Percentiles rank a stretch among this genome's conserved stretches.
Evolutionary conservation across 352 stramenopile genomes (phyloP).

Genomic region (Sclerospora graminicola): DNA sequence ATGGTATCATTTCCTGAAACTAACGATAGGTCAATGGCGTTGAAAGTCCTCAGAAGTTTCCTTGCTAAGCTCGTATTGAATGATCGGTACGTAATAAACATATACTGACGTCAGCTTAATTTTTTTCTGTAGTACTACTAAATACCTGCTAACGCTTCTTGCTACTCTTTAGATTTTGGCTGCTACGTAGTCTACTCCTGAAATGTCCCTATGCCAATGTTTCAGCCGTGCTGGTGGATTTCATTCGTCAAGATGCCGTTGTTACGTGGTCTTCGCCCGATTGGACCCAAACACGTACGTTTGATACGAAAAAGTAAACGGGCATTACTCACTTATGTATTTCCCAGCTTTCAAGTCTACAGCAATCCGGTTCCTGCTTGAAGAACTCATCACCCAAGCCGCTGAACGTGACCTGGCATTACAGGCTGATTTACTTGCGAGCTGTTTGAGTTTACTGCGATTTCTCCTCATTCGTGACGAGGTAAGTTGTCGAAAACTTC

Average conservation of each 20-base stretch:
- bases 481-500: constrained; percentile 13
- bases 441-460: constrained; percentile 48
- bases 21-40: constrained; percentile 24
- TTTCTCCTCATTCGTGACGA: constrained; percentile 61
- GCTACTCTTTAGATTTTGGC: constrained; percentile 26
- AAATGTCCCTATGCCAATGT: constrained; percentile 72
- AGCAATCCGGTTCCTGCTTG: constrained; percentile 22
- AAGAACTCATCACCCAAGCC: constrained; percentile 25
- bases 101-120: background rate
- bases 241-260: constrained; percentile 36
- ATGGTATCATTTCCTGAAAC: constrained; percentile 54
- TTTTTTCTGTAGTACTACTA: too few relatives aligned
- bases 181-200: constrained; percentile 30
- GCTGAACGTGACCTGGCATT: constrained; percentile 49
- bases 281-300: constrained; percentile 16
- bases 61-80: constrained; percentile 23
- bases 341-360: constrained; percentile 17
- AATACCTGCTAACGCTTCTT: background rate
- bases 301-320: background rate
- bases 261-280: constrained; percentile 24
- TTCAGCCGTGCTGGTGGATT: constrained; percentile 49
- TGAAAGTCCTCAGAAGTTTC: constrained; percentile 28
- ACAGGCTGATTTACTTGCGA: constrained; percentile 52
- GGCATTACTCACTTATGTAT: background rate
- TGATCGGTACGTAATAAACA: constrained; percentile 22